Evolutionary conservation across 2,329 filamentous ascomycete species (phyloP).

Genomic region (Endoconidiophora laricicola): DNA sequence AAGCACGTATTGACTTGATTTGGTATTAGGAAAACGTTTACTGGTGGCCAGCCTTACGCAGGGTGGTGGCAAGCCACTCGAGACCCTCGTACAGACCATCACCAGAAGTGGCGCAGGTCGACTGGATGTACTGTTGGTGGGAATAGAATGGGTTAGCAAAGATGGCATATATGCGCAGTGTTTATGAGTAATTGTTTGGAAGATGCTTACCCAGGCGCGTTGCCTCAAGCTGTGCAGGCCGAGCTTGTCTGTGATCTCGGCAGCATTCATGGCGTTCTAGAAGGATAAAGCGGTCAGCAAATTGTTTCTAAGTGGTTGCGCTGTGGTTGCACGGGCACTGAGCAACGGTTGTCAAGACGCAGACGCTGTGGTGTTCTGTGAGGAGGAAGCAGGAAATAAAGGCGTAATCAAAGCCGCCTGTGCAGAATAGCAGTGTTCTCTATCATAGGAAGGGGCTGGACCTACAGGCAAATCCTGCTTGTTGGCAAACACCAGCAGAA

Average conservation of each 20-base stretch:
- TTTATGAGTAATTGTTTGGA: not conserved
- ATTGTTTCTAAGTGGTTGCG: not conserved
- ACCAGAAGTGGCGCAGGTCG: constrained; percentile 94
- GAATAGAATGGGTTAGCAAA: constrained; percentile 15
- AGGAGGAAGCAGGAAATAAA: too few relatives aligned
- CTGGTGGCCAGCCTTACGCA: constrained; percentile 57
- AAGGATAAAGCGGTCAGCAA: constrained; percentile 10
- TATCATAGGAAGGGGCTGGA: constrained; percentile 16
- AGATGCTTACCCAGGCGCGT: constrained; percentile 80
- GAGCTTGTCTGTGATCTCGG: constrained; percentile 99
- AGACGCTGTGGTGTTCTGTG: too few relatives aligned
- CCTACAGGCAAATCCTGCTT: constrained; percentile 98
- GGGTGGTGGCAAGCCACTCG: constrained; percentile 73
- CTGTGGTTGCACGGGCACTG: not conserved
- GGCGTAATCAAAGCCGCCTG: not conserved
- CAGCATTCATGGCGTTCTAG: constrained; percentile 98
- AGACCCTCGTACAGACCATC: constrained; percentile 99
- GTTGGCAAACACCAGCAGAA: constrained; percentile 96
- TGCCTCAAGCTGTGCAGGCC: constrained; percentile 97
- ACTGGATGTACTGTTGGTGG: constrained; percentile 77
- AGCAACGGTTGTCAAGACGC: not conserved
- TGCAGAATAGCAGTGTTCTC: not conserved
- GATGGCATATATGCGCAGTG: not conserved
- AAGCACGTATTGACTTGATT: constrained; percentile 13
- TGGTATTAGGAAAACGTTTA: constrained; percentile 24